These are phyloP conservation scores for Heritiera littoralis DNA, from an alignment of 345 rosid species.

Conservation along the genomic window DNA sequence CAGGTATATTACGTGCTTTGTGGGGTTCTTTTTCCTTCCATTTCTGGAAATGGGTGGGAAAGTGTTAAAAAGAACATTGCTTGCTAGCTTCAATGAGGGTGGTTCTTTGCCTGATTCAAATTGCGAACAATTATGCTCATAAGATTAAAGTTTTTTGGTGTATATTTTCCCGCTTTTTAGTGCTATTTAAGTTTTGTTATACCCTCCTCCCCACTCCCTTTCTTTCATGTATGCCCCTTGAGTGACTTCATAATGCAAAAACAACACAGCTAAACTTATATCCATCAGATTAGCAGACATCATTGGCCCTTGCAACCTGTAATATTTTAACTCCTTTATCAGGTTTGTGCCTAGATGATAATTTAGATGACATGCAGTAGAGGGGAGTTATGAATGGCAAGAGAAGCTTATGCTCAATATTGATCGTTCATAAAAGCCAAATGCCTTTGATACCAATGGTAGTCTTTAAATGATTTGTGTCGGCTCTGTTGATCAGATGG, in stretches of 20 bases:
- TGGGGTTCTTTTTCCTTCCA: neutral
- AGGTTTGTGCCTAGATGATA: neutral
- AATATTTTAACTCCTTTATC: neutral
- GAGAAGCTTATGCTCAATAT: neutral
- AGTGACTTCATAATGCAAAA: neutral
- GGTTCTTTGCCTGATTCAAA: neutral
- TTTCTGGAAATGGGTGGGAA: neutral
- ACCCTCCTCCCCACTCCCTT: neutral
- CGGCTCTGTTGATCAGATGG: neutral
- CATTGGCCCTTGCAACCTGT: neutral
- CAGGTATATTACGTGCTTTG: conserved; percentile 52
- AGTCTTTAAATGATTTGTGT: neutral
- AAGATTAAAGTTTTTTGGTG: neutral
- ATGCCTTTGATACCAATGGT: neutral
- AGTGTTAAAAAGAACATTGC: neutral
- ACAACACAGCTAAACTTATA: neutral
- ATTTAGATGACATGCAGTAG: neutral
- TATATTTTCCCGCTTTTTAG: neutral
- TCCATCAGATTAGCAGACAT: neutral
- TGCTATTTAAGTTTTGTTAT: neutral
- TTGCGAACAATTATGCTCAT: neutral
- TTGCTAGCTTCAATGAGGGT: neutral
- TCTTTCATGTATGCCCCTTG: neutral
- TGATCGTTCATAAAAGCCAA: neutral
- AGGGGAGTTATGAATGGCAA: neutral